Evolutionary conservation across 768 basidiomycete species (phyloP).

Genomic region (Coprinopsis strossmayeri): DNA sequence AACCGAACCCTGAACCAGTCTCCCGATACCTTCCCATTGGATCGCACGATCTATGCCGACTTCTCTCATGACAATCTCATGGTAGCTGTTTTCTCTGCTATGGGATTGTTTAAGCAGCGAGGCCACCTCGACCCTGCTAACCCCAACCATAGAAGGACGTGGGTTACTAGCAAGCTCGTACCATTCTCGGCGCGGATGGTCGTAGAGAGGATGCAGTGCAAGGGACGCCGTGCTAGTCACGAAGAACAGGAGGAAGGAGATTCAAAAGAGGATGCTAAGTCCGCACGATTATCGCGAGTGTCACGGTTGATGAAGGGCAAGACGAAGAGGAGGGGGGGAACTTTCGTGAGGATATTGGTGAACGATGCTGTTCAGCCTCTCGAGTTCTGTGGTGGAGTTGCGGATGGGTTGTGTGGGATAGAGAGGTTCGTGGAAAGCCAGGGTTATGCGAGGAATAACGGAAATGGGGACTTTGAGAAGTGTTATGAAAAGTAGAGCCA

Average conservation of each 20-base stretch:
- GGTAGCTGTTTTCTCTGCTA: conserved; percentile 66
- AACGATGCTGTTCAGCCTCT: conserved; percentile 66
- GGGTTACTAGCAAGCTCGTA: conserved; percentile 54
- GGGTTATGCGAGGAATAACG: conserved; percentile 57
- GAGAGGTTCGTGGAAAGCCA: conserved; percentile 67
- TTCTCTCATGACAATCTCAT: conserved; percentile 87
- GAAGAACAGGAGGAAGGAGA: neutral
- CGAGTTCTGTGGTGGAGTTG: conserved; percentile 47
- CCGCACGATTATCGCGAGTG: neutral
- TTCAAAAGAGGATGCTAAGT: neutral
- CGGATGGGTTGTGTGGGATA: conserved; percentile 57
- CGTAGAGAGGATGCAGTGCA: conserved; percentile 60
- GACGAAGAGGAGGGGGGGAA: conserved; percentile 8
- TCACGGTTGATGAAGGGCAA: neutral
- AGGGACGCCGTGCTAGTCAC: conserved; percentile 6
- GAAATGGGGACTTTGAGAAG: conserved; percentile 64
- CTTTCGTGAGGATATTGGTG: conserved; percentile 68
- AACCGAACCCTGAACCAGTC: conserved; percentile 65
- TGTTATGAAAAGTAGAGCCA: conserved; percentile 29
- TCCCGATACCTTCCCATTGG: conserved; percentile 64
- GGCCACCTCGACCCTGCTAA: conserved; percentile 25
- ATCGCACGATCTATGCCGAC: conserved; percentile 63
- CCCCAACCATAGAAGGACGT: conserved; percentile 33
- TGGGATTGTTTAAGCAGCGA: conserved; percentile 44
- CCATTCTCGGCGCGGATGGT: conserved; percentile 75